Evolutionary conservation across 108 stramenopile genomes (phyloP), one percentile per base, ranked within the genome.

Genomic region (Fragilaria crotonensis): DNA sequence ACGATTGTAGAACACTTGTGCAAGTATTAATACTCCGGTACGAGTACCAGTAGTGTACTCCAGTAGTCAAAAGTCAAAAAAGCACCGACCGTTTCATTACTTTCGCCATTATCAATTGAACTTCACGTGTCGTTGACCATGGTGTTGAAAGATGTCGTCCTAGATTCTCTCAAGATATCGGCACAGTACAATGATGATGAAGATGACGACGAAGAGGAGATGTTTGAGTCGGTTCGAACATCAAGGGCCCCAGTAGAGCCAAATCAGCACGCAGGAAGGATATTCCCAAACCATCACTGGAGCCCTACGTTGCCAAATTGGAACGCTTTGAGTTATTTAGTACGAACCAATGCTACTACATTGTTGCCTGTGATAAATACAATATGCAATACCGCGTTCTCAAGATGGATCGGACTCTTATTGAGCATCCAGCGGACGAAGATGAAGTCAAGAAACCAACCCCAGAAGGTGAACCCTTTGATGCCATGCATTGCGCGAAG

Each of bases 391-490:
- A 84, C 66, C 68, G 85, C 25, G 73, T 90, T 28, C 57, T 90
- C 48, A 89, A 85, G 58, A 89, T 93, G 77, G 91, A 93, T 70
- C 69, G 91, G 22, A 93, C 91, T 18, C 57, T 84, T 51, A 93
- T 93, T 67, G 91, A 93, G 60, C 67, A 70, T 0, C 82, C 72
- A 25, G 59, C 49, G 18, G 76, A 64, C n/a, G 54, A 33, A 21
- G 57, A 58, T n/a, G 30, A 21, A 19, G 18, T 4, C 25, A 54
- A 54, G 26, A 54, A 14, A 41, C 36, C 7, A 41, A 41, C 7
- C 14, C 36, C 36, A 41, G 11, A 41, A 41, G 11, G 14, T 11
- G 36, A 41, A 14, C 14, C 36, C 14, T 14, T 41, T 7, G 54
- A 56, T 21, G 54, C 54, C 5, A 33, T 26, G 33, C n/a, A n/a